Evolutionary conservation across 805 yeast genomes (phyloP).

Genomic region (Lachancea fermentati): DNA sequence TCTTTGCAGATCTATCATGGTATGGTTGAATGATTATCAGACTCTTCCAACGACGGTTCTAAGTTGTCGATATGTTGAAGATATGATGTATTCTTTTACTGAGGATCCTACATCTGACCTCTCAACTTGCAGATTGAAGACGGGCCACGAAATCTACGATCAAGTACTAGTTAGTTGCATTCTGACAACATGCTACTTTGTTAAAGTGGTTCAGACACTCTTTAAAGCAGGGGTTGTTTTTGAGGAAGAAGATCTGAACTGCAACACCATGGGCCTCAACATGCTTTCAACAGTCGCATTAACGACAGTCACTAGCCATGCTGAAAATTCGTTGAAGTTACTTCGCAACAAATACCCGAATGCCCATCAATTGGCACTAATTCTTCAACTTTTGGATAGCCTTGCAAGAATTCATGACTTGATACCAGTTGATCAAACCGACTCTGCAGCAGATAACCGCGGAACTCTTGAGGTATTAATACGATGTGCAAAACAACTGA

Average conservation of each 20-base stretch:
- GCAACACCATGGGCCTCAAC: slow-evolving; percentile 54
- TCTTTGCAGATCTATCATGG: slow-evolving; percentile 47
- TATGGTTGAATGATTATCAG: slow-evolving; percentile 71
- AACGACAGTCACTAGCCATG: slow-evolving; percentile 1
- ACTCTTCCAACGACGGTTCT: slow-evolving; percentile 70
- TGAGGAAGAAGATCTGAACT: slow-evolving; percentile 72
- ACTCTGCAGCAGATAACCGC: not conserved
- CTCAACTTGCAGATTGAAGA: slow-evolving; percentile 11
- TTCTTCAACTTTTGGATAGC: slow-evolving; percentile 17
- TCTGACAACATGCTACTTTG: slow-evolving; percentile 49
- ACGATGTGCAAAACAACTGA: slow-evolving; percentile 1
- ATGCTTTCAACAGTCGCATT: slow-evolving; percentile 26
- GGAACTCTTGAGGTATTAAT: slow-evolving; percentile 3
- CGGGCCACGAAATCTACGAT: slow-evolving; percentile 38
- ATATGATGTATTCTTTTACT: slow-evolving; percentile 41
- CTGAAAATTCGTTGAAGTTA: slow-evolving; percentile 1
- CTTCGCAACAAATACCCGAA: slow-evolving; percentile 11
- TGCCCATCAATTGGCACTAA: slow-evolving; percentile 14
- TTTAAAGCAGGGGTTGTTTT: slow-evolving; percentile 54
- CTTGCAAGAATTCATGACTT: slow-evolving; percentile 17
- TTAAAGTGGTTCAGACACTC: slow-evolving; percentile 41
- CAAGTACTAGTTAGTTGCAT: slow-evolving; percentile 46
- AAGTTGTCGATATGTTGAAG: slow-evolving; percentile 68
- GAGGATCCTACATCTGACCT: slow-evolving; percentile 16
- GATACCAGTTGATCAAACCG: slow-evolving; percentile 4